Conservation (phyloP, 208 protist genomes). For the Acanthamoeba rhysodes region DNA sequence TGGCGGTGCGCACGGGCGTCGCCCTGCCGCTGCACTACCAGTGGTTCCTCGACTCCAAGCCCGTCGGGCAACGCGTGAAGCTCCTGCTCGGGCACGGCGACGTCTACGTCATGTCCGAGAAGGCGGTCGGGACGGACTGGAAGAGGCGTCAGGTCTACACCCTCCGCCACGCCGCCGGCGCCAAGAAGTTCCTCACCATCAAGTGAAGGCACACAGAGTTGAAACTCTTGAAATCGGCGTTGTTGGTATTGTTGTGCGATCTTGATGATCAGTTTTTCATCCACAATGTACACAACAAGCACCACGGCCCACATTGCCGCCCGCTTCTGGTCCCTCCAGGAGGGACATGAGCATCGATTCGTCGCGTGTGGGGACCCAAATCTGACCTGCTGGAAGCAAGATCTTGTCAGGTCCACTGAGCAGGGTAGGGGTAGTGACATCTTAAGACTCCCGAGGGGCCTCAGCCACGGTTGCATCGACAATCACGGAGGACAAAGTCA, state of each 20-base stretch:
- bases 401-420: too few species aligned
- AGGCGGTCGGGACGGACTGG: conserved; percentile 83
- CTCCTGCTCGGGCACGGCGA: conserved; percentile 81
- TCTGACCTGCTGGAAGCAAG: too few species aligned
- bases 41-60: conserved; percentile 79
- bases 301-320: too few species aligned
- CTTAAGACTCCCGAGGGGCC: too few species aligned
- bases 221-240: not conserved
- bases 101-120: conserved; percentile 86
- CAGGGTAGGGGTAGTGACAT: too few species aligned
- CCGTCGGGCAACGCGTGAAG: conserved; percentile 59
- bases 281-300: too few species aligned
- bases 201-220: not conserved
- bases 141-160: conserved; percentile 79
- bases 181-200: conserved; percentile 67
- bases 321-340: too few species aligned
- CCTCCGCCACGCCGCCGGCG: conserved; percentile 76
- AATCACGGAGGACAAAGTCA: too few species aligned
- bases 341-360: too few species aligned
- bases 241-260: not conserved
- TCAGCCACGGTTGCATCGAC: too few species aligned
- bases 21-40: conserved; percentile 80
- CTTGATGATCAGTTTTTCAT: too few species aligned
- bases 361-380: too few species aligned
- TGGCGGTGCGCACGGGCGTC: conserved; percentile 75